These are phyloP conservation scores for Goffeauzyma gilvescens DNA, from an alignment of 768 basidiomycete genomes.

Conservation along the genomic window DNA sequence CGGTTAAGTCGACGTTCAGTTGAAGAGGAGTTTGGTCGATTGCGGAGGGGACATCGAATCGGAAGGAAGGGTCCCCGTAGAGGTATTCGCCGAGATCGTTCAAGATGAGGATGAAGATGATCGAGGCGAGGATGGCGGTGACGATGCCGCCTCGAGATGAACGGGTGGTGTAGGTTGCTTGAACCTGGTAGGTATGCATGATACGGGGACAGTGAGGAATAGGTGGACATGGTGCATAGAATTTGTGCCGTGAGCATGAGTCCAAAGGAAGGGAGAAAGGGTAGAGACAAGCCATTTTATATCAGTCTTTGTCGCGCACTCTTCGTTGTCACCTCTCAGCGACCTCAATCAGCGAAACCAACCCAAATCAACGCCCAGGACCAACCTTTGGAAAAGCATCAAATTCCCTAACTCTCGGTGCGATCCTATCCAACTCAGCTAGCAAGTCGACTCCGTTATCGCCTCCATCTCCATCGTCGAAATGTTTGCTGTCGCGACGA, in stretches of 20 bases:
- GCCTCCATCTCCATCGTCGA: slow-evolving; percentile 6
- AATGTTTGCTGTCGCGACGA: slow-evolving; percentile 3
- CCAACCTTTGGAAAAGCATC: slow-evolving; percentile 31
- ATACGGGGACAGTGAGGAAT: background rate
- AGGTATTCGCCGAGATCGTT: slow-evolving; percentile 81
- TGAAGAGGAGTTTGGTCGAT: slow-evolving; percentile 44
- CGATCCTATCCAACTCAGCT: slow-evolving; percentile 29
- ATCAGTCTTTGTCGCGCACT: background rate
- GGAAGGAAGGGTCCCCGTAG: slow-evolving; percentile 81
- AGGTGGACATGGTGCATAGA: background rate
- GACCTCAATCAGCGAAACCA: background rate
- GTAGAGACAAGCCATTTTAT: background rate
- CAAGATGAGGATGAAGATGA: slow-evolving; percentile 28
- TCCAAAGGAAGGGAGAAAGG: no score
- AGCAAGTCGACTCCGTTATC: slow-evolving; percentile 16
- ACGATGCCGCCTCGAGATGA: slow-evolving; percentile 25
- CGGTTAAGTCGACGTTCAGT: slow-evolving; percentile 78
- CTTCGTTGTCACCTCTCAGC: background rate
- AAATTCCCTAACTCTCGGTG: slow-evolving; percentile 29
- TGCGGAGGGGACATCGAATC: slow-evolving; percentile 65
- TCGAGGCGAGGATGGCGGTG: slow-evolving; percentile 20
- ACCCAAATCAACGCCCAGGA: background rate
- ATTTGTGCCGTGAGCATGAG: background rate
- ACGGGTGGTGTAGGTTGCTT: slow-evolving; percentile 24
- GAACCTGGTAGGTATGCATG: slow-evolving; percentile 14